Evolutionary conservation across 2,329 filamentous ascomycete species (phyloP), one percentile per base, ranked within the genome.

Genomic region (Neophaeococcomyces aloes): DNA sequence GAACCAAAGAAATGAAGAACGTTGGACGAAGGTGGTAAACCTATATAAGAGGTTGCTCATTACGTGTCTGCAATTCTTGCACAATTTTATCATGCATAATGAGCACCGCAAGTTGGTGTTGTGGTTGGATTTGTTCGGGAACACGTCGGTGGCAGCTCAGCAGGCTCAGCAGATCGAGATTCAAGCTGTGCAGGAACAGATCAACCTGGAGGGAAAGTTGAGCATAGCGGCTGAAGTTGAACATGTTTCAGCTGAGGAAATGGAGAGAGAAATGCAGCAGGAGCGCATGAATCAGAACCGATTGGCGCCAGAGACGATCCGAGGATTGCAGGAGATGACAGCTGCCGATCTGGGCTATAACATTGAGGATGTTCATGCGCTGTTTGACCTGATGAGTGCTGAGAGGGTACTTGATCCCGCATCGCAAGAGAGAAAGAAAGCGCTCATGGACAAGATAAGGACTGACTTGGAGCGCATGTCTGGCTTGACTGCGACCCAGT

Each of bases 41-140:
- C 70, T 75, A 3, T 80, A 78, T 61, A 80, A 81, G 61, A 76
- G 77, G 53, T 64, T 81, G 14, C 65, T 81, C 53, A 79, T 80
- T 44, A 79, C 76, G 2, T 76, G 74, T 48, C 65, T 81, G n/a
- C 78, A 81, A 56, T 79, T 79, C 51, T 61, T 81, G 44, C 78
- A 81, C 61, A 81, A 81, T 50, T 70, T 80, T 38, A 75, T 79
- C 36, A 76, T 77, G 56, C 72, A 77, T 48, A 81, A 81, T 52
- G 77, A 81, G 59, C 70, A 76, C 47, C 66, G 76, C 30, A 81
- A 81, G 55, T 66, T 80, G 52, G 75, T 79, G 53, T 66, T 81
- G 2, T 81, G 77, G 77, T 61, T 80, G 29, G 74, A 78, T 57
- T 64, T 81, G 2, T 81, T 81, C 52, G 78, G 79, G 40, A 74